A percentile compares a stretch with the other conserved stretches of the same genome.
phyloP scores from a whole-genome alignment of 306 rosid genomes.

The Senna siamea region DNA sequence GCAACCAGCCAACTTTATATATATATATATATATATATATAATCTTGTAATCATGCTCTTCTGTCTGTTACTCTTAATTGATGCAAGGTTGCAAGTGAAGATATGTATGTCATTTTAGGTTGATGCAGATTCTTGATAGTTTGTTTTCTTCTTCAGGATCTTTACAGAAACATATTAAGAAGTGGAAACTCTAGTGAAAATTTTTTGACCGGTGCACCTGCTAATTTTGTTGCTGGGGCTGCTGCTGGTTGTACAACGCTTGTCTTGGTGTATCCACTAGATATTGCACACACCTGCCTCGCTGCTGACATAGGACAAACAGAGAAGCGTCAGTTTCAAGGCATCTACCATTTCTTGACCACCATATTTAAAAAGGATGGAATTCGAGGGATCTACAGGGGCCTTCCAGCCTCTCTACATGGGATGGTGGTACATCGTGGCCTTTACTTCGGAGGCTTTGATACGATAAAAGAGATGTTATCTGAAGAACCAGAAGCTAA shows the following conservation, averaged over 20 bases:
- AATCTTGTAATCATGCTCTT: neutral
- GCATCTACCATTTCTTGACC: slow-evolving; percentile 79
- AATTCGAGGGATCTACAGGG: slow-evolving; percentile 74
- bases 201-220: slow-evolving; percentile 70
- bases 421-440: slow-evolving; percentile 94
- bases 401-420: slow-evolving; percentile 94
- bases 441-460: slow-evolving; percentile 94
- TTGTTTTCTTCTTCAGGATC: slow-evolving; percentile 67
- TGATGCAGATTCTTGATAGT: slow-evolving; percentile 21
- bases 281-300: slow-evolving; percentile 95
- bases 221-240: slow-evolving; percentile 87
- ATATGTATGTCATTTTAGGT: neutral
- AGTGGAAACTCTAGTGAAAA: slow-evolving; percentile 48
- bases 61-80: neutral
- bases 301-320: slow-evolving; percentile 90
- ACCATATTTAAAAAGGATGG: slow-evolving; percentile 74
- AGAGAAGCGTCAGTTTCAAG: slow-evolving; percentile 77
- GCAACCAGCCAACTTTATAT: too few species aligned
- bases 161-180: slow-evolving; percentile 73
- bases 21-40: neutral
- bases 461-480: slow-evolving; percentile 77
- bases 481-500: slow-evolving; percentile 56
- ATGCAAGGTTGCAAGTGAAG: neutral
- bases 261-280: slow-evolving; percentile 84
- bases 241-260: slow-evolving; percentile 92